Base-by-base conservation (phyloP, 371 early-diverging fungal species). In the Mortierella sp. region DNA sequence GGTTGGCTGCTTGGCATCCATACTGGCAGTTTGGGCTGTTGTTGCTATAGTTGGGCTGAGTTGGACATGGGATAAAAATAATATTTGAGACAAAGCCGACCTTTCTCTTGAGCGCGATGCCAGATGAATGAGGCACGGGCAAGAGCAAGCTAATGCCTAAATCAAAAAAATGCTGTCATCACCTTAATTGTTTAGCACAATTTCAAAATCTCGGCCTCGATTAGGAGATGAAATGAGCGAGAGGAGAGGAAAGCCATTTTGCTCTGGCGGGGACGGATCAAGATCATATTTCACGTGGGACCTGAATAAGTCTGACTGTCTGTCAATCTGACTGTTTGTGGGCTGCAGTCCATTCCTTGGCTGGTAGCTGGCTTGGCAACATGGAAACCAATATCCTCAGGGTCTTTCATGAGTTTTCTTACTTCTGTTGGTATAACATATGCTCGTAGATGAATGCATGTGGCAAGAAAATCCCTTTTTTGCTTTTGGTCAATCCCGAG, bases 1-100 rank as follows among this genome's bases (percentile, higher is more conserved):
- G 35, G 56, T 23, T 40, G 66, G 58, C 23, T 66, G 56, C 37
- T 57, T 54, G 56, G 65, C 56, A 66, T 66, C 66, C 66, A 57
- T 66, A 4, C 45, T 45, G 61, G 61, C n/a, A 42, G 42, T 42
- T n/a, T 53, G 28, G 53, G 53, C 53, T 53, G 53, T 53, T 9
- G 53, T 28, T 12, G 12, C 53, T 28, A 28, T 28, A 26, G 29
- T 29, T 47, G 34, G n/a, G 49, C 53, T 29, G 28, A 43, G 61
- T 42, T 42, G 43, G 26, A 37, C 5, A 29, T 23, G 6, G 42
- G 60, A 60, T 60, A 43, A 60, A 28, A 43, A 60, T 40, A 26
- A 60, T 53, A 53, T 45, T 45, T 47, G n/a, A 47, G 47, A 47
- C 47, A 53, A 49, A 49, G 53, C 53, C 53, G 23, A 49, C 49